Evolutionary conservation across 345 rosid genomes (phyloP), one percentile per base, ranked within the genome.

Genomic region (Raphanus sativus): DNA sequence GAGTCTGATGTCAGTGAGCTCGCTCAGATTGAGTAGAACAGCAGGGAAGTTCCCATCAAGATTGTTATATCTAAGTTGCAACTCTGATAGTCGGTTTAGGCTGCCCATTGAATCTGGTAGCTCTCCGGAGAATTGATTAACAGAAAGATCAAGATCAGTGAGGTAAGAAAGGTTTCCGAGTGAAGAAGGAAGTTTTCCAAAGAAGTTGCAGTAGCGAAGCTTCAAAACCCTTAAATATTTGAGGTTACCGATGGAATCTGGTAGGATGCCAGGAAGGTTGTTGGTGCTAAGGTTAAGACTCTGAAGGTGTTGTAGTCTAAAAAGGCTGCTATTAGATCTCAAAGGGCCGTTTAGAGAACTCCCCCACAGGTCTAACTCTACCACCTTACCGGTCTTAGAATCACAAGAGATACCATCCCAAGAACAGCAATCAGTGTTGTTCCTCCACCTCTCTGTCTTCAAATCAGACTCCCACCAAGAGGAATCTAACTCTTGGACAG

Each of bases 261-360:
- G 58, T 52, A 52, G 58, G 16, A 52, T 52, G 4, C 58, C 58
- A 3, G 58, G 58, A 52, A 52, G 58, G 16, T 52, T 52, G 24
- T 52, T 52, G 58, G 58, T 1, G 58, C 58, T 52, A 16, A 52
- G 58, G 15, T 52, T 50, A 50, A 52, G 58, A 52, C 24, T 52
- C 58, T 52, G 58, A 50, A 50, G 55, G 8, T 50, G 55, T 50
- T 50, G 25, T 32, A 69, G 63, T 24, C 38, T 67, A 13, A 76
- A 76, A 9, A 69, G 13, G 1, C 74, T 34, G 30, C 52, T 67
- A 55, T 40, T 69, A 15, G 21, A 62, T 34, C 64, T 45, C 63
- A 64, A 66, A 40, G 42, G 55, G 21, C 55, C 55, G 55, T 50
- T 13, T 21, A 50, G 55, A 15, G 55, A 50, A 50, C 55, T 50